These are phyloP conservation scores for Pestalotiopsis sp. DNA, from an alignment of 2,329 filamentous ascomycete species.

Conservation along the genomic window DNA sequence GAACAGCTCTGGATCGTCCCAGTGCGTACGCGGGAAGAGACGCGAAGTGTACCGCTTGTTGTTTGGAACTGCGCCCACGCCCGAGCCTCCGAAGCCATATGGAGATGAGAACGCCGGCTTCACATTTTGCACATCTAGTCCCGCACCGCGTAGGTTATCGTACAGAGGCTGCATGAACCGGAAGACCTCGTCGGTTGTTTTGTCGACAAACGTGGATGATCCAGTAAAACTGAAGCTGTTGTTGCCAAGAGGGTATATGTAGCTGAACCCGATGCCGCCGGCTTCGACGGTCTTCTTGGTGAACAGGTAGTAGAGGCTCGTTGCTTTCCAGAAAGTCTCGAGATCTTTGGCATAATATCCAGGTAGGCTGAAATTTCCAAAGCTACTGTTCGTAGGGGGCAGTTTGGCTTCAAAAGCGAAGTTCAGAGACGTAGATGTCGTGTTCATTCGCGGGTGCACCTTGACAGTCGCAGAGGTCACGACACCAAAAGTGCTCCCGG, in stretches of 20 bases:
- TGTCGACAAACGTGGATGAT: conserved; percentile 34
- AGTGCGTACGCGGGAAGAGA: conserved; percentile 31
- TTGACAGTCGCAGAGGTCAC: conserved; percentile 33
- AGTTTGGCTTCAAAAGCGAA: not conserved
- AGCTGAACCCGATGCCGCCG: conserved; percentile 37
- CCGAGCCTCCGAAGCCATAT: conserved; percentile 25
- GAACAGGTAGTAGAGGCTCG: conserved; percentile 34
- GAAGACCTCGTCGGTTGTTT: conserved; percentile 22
- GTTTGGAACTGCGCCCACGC: conserved; percentile 28
- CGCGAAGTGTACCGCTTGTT: conserved; percentile 33
- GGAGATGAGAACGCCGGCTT: conserved; percentile 27
- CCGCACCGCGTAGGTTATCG: conserved; percentile 31
- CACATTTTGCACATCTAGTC: conserved; percentile 27
- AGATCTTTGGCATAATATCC: conserved; percentile 7
- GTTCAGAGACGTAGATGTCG: conserved; percentile 22
- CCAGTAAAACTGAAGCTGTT: conserved; percentile 32
- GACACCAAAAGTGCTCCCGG: conserved; percentile 37
- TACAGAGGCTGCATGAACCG: conserved; percentile 35
- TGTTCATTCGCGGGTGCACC: conserved; percentile 23
- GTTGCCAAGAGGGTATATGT: conserved; percentile 27
- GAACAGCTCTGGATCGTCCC: conserved; percentile 24
- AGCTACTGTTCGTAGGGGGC: not conserved
- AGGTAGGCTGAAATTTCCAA: not conserved
- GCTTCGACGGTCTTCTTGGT: conserved; percentile 34
- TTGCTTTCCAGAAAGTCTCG: conserved; percentile 32